Conservation (phyloP, 2,329 filamentous ascomycete species). For the Paracoccidioides lutzii region DNA sequence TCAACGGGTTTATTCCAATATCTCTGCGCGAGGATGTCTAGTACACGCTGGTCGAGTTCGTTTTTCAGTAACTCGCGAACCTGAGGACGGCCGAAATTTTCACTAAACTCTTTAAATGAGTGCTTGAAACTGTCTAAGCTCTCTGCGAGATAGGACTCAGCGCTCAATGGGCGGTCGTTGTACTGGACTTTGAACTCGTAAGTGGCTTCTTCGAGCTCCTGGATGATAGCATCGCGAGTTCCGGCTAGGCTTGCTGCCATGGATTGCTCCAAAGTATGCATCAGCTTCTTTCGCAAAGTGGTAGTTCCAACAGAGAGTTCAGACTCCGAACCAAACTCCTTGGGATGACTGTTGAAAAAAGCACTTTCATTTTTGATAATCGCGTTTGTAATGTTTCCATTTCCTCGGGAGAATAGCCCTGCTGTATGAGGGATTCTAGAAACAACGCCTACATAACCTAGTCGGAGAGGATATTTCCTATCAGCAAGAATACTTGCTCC, state of each 20-base stretch:
- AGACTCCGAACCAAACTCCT: slow-evolving; percentile 62
- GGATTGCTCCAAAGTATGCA: slow-evolving; percentile 91
- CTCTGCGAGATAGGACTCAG: slow-evolving; percentile 92
- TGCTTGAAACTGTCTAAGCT: slow-evolving; percentile 95
- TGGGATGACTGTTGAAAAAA: slow-evolving; percentile 72
- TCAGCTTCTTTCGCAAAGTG: slow-evolving; percentile 84
- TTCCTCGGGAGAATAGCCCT: slow-evolving; percentile 72
- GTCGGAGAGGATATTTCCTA: slow-evolving; percentile 82
- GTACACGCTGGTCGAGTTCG: slow-evolving; percentile 85
- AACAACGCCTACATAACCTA: slow-evolving; percentile 93
- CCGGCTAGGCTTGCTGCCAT: slow-evolving; percentile 87
- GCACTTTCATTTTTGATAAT: slow-evolving; percentile 80
- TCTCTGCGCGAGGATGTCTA: slow-evolving; percentile 80
- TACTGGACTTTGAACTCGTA: slow-evolving; percentile 99
- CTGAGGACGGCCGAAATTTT: slow-evolving; percentile 76
- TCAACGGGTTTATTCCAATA: slow-evolving; percentile 96
- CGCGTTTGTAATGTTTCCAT: slow-evolving; percentile 61
- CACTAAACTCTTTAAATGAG: slow-evolving; percentile 86
- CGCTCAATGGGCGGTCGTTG: slow-evolving; percentile 86
- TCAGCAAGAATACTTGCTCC: slow-evolving; percentile 71
- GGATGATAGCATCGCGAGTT: slow-evolving; percentile 82
- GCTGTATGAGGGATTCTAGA: slow-evolving; percentile 58
- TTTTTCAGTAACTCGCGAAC: slow-evolving; percentile 82
- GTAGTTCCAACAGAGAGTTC: slow-evolving; percentile 69
- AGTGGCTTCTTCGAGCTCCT: slow-evolving; percentile 89